Evolutionary conservation across 1,284 basidiomycete species (phyloP).

Genomic region (Sanghuangporus baumii): DNA sequence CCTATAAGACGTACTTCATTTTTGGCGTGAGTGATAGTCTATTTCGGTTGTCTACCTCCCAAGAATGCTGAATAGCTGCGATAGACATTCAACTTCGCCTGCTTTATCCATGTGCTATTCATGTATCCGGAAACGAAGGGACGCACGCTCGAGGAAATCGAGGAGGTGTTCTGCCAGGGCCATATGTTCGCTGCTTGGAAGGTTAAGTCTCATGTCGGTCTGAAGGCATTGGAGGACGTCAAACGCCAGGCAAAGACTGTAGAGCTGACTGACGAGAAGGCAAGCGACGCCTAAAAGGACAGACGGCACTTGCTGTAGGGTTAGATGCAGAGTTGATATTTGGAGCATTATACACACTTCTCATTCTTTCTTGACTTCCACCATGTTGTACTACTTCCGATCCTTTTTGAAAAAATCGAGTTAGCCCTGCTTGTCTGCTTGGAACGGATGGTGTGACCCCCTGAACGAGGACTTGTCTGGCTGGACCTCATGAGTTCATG

Average conservation of each 20-base stretch:
- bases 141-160: slow-evolving; percentile 68
- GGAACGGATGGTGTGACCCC: too few species aligned
- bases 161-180: slow-evolving; percentile 66
- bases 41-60: not conserved
- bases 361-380: too few species aligned
- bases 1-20: slow-evolving; percentile 56
- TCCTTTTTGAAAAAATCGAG: too few species aligned
- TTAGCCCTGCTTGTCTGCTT: too few species aligned
- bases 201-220: slow-evolving; percentile 55
- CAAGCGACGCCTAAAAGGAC: slow-evolving; percentile 1
- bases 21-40: slow-evolving; percentile 39
- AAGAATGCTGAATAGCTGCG: not conserved
- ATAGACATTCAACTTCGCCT: slow-evolving; percentile 63
- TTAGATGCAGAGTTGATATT: not conserved
- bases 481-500: too few species aligned
- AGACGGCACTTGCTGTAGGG: not conserved
- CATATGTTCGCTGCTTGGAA: slow-evolving; percentile 70
- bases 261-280: slow-evolving; percentile 14
- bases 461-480: too few species aligned
- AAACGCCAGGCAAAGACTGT: not conserved
- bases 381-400: too few species aligned
- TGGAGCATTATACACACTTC: too few species aligned
- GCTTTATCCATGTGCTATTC: slow-evolving; percentile 64
- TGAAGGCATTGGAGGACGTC: slow-evolving; percentile 50
- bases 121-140: slow-evolving; percentile 73